These are phyloP conservation scores for Ascodesmis nigricans DNA, from an alignment of 495 filamentous ascomycete species.

Conservation along the genomic window DNA sequence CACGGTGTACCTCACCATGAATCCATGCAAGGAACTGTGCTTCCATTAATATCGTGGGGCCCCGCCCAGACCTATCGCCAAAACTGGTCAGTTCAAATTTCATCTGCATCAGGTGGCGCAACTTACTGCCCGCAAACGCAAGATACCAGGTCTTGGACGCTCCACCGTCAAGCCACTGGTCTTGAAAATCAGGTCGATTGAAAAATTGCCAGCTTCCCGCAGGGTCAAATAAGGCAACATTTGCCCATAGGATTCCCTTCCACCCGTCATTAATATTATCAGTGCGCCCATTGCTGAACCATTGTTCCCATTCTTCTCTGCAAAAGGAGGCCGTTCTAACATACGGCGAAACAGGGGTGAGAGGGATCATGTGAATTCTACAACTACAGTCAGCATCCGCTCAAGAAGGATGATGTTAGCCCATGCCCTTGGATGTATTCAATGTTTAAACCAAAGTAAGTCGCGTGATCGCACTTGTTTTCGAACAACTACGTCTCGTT, in stretches of 20 bases:
- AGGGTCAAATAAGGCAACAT: slow-evolving; percentile 60
- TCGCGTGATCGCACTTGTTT: slow-evolving; percentile 89
- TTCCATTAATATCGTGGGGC: no score
- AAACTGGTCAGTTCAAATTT: no score
- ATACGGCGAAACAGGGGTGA: slow-evolving; percentile 47
- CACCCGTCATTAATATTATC: slow-evolving; percentile 48
- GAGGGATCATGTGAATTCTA: slow-evolving; percentile 79
- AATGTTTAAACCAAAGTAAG: slow-evolving; percentile 63
- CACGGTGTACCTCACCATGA: no score
- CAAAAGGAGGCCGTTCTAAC: slow-evolving; percentile 51
- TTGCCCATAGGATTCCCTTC: slow-evolving; percentile 67
- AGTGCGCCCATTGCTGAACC: slow-evolving; percentile 42
- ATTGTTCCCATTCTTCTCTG: slow-evolving; percentile 61
- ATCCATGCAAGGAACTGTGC: no score
- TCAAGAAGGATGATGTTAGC: neutral
- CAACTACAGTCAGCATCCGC: neutral
- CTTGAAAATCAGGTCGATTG: slow-evolving; percentile 37
- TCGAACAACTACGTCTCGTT: slow-evolving; percentile 41
- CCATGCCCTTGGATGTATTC: slow-evolving; percentile 61
- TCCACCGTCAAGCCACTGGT: slow-evolving; percentile 62
- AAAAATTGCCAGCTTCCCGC: slow-evolving; percentile 53
- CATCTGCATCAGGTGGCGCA: no score
- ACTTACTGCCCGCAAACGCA: slow-evolving; percentile 36
- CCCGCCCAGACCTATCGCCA: no score
- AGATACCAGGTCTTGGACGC: slow-evolving; percentile 79